phyloP scores from a whole-genome alignment of 2,329 filamentous ascomycete species.

The Dryadomyces sulphureus region DNA sequence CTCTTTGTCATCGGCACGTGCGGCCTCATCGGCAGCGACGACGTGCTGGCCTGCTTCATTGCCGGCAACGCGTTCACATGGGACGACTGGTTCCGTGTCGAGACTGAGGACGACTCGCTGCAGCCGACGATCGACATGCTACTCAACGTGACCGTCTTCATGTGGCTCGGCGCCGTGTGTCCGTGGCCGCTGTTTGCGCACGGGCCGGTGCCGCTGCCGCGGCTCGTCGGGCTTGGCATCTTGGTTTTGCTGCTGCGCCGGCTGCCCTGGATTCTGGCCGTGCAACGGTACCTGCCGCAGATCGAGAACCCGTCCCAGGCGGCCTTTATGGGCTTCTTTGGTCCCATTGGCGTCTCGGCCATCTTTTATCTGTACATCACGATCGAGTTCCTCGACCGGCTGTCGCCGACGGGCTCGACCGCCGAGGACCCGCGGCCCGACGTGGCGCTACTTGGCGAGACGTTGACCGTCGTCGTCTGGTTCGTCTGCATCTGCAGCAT shows the following conservation, averaged over 20 bases:
- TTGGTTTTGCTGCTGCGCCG: conserved; percentile 65
- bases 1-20: conserved; percentile 80
- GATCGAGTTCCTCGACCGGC: conserved; percentile 51
- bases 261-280: conserved; percentile 57
- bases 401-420: conserved; percentile 47
- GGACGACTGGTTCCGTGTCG: conserved; percentile 87
- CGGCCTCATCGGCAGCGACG: conserved; percentile 75
- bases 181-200: conserved; percentile 59
- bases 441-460: conserved; percentile 48
- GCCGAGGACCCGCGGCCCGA: conserved; percentile 48
- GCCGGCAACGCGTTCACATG: conserved; percentile 84
- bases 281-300: conserved; percentile 65
- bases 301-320: conserved; percentile 63
- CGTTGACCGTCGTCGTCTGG: conserved; percentile 64
- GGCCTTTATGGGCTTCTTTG: conserved; percentile 82
- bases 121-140: conserved; percentile 93
- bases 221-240: conserved; percentile 59
- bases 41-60: conserved; percentile 83
- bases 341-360: conserved; percentile 81
- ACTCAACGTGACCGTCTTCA: conserved; percentile 74
- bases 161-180: conserved; percentile 79
- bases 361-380: conserved; percentile 81
- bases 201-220: conserved; percentile 55
- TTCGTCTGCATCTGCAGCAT: conserved; percentile 74
- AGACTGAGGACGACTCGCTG: conserved; percentile 81